Base-by-base conservation (phyloP, 2,329 filamentous ascomycete genomes). In the Beauveria scarabaeidicola region DNA sequence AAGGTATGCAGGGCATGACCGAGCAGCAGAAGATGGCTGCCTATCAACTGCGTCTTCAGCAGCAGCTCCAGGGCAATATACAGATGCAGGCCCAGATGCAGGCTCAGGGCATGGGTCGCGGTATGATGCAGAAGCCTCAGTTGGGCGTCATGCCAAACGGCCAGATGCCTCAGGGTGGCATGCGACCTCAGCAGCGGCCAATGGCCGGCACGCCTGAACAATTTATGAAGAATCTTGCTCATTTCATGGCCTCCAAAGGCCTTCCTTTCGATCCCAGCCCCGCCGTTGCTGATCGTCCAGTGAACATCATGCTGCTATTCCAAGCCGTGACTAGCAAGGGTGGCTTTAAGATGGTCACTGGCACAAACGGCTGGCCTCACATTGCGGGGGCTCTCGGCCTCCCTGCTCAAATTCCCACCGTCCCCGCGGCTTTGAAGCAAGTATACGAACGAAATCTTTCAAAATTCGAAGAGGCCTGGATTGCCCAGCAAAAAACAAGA, bases 31-130 rank as follows among this genome's bases (percentile, higher is more conserved):
- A 91, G 67, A 81, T 91, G 71, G 80, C 84, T 60, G 75, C 87
- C 52, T 93, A 95, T 68, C 90, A 95, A 66, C 89, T 95, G 84
- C 88, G 90, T 62, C 74, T 95, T 56, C 89, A 95, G 67, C 84
- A 88, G 60, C 89, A 92, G 67, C 81, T 88, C 44, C 85, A 89
- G 62, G 72, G 73, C 10, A 79, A 77, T 41, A 78, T 81, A 68
- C 77, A 80, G 54, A 77, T 77, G 70, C 72, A 72, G 58, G 74
- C 75, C 15, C 80, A 83, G 61, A 78, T 85, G 76, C 82, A 82
- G 64, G 65, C 69, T 15, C 74, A 75, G 61, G 66, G 63, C 29
- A 73, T 74, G 71, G 77, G 75, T 21, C 77, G 75, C 58, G 80
- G 72, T 59, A 79, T 81, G 75, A 80, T 83, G 75, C 74, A 74